A percentile compares a stretch with the other conserved stretches of the same genome.
phyloP scores from a whole-genome alignment of 2,329 filamentous ascomycete species.

The Xylariales sp. region DNA sequence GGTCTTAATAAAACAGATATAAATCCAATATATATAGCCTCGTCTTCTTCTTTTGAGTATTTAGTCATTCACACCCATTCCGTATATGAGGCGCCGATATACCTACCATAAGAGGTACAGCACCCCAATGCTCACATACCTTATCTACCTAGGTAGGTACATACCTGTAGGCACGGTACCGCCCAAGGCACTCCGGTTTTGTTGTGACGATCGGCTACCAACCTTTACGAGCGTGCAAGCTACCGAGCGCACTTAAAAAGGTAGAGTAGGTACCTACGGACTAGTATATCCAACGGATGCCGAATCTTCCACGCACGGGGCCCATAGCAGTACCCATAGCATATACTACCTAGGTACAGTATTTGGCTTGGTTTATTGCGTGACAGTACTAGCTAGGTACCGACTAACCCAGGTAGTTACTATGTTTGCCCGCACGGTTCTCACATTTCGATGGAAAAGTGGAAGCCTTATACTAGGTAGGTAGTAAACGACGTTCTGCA shows the following conservation, averaged over 20 bases:
- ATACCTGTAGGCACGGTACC: too few species aligned
- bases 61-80: too few species aligned
- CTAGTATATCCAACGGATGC: constrained; percentile 6
- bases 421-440: not conserved
- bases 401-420: constrained; percentile 25
- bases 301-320: constrained; percentile 1
- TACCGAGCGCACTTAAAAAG: constrained; percentile 15
- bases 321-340: constrained; percentile 22
- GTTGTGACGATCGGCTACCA: constrained; percentile 27
- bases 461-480: not conserved
- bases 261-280: not conserved
- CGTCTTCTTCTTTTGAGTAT: too few species aligned
- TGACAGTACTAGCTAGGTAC: constrained; percentile 12
- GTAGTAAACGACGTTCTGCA: too few species aligned
- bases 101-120: too few species aligned
- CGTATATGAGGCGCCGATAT: too few species aligned
- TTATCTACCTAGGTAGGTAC: too few species aligned
- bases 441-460: not conserved
- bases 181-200: not conserved
- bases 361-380: constrained; percentile 15
- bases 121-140: too few species aligned
- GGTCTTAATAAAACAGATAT: too few species aligned
- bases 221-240: constrained; percentile 37
- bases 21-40: too few species aligned
- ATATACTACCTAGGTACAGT: constrained; percentile 29